phyloP scores from a whole-genome alignment of 352 stramenopile genomes.

The Globisporangium megalacanthum region DNA sequence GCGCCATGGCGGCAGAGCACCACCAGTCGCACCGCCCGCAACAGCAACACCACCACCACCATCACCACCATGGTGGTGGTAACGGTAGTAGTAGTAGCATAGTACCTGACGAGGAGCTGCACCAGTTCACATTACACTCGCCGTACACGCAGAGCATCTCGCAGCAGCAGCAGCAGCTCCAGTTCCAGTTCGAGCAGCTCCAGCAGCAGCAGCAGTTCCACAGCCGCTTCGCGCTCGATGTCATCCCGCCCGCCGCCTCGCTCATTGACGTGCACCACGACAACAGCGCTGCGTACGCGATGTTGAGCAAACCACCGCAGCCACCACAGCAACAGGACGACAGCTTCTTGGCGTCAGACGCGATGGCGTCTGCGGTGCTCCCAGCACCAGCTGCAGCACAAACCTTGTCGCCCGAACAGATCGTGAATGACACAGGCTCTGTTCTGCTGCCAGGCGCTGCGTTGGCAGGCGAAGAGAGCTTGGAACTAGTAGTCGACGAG shows the following conservation, averaged over 20 bases:
- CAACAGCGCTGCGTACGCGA: neutral
- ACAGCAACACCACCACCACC: slow-evolving; percentile 15
- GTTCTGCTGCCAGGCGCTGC: neutral
- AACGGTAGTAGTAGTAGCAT: slow-evolving; percentile 24
- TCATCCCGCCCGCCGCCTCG: slow-evolving; percentile 4
- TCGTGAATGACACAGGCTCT: neutral
- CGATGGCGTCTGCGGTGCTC: neutral
- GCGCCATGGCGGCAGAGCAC: slow-evolving; percentile 14
- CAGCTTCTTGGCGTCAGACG: neutral
- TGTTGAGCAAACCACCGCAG: neutral
- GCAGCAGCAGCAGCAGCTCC: slow-evolving; percentile 17
- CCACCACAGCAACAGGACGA: neutral
- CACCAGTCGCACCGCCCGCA: slow-evolving; percentile 24
- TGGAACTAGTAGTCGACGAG: slow-evolving; percentile 5
- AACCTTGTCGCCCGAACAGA: neutral
- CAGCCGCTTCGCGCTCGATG: slow-evolving; percentile 6
- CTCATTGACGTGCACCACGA: slow-evolving; percentile 11
- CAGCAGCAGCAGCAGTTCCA: slow-evolving; percentile 16
- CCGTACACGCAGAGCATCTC: slow-evolving; percentile 9
- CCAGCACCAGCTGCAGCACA: neutral
- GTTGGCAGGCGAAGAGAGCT: slow-evolving; percentile 1
- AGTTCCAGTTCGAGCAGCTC: slow-evolving; percentile 23
- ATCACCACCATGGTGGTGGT: neutral
- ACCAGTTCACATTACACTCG: slow-evolving; percentile 29
- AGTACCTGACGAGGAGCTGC: slow-evolving; percentile 40